Evolutionary conservation across 495 filamentous ascomycete species (phyloP).

Genomic region (Jackrogersella minutella): DNA sequence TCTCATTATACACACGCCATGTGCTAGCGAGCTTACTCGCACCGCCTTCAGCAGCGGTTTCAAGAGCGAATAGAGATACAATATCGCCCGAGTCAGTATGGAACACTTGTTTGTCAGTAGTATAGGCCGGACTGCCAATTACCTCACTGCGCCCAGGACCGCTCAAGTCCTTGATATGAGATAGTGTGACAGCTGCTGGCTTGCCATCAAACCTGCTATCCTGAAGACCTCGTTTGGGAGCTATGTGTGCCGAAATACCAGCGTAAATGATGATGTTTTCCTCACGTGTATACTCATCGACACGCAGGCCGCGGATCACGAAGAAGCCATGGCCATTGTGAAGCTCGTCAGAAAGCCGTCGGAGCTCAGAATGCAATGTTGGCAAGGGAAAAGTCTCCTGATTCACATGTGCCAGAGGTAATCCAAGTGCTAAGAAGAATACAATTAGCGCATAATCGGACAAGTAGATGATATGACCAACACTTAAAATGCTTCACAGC

Average conservation of each 20-base stretch:
- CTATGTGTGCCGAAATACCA: constrained; percentile 66
- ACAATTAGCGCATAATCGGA: not conserved
- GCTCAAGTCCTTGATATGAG: constrained; percentile 67
- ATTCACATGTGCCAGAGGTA: constrained; percentile 57
- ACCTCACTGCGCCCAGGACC: constrained; percentile 44
- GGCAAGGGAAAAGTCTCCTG: constrained; percentile 66
- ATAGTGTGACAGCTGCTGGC: constrained; percentile 54
- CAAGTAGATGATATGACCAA: constrained; percentile 21
- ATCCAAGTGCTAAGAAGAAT: constrained; percentile 51
- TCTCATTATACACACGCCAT: constrained; percentile 63
- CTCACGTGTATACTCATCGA: constrained; percentile 58
- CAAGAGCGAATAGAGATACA: constrained; percentile 62
- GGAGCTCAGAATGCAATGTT: constrained; percentile 54
- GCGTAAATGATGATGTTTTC: constrained; percentile 69
- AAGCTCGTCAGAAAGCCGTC: constrained; percentile 60
- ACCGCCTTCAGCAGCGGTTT: constrained; percentile 57
- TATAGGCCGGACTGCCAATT: constrained; percentile 62
- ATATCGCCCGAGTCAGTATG: constrained; percentile 71
- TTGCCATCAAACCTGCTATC: constrained; percentile 48
- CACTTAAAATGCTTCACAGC: constrained; percentile 65
- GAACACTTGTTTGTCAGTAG: constrained; percentile 66
- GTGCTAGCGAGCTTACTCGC: constrained; percentile 57
- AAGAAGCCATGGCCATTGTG: constrained; percentile 67
- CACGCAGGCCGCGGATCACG: constrained; percentile 64
- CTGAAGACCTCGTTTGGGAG: constrained; percentile 62